Evolutionary conservation across 306 rosid species (phyloP).

Genomic region (Geum urbanum): DNA sequence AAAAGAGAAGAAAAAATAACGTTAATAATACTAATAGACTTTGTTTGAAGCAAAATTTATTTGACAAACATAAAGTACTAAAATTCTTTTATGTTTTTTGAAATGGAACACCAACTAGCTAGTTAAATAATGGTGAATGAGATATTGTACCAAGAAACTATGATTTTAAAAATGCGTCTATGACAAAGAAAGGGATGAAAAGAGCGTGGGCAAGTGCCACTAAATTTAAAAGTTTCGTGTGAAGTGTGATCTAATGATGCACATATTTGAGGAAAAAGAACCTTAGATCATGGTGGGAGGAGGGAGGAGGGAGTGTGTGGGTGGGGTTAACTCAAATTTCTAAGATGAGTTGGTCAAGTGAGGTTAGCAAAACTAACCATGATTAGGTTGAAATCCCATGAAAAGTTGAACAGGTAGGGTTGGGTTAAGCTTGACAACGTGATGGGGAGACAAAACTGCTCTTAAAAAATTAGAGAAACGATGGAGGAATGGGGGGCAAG

Average conservation of each 20-base stretch:
- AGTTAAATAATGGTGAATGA: neutral
- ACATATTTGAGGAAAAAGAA: constrained; percentile 13
- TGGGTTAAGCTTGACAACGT: constrained; percentile 21
- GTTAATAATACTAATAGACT: no score
- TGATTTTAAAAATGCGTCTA: neutral
- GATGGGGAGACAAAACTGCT: neutral
- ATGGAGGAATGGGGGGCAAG: constrained; percentile 54
- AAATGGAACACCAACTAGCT: no score
- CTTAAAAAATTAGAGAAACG: constrained; percentile 25
- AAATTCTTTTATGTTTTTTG: neutral
- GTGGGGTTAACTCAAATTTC: constrained; percentile 43
- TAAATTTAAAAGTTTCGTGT: neutral
- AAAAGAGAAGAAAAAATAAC: no score
- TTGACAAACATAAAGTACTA: neutral
- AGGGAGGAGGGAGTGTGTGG: constrained; percentile 29
- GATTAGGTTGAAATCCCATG: constrained; percentile 38
- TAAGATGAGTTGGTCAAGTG: constrained; percentile 18
- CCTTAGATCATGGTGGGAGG: neutral
- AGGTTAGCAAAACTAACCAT: constrained; percentile 32
- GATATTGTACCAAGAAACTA: constrained; percentile 6
- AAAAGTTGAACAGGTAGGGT: constrained; percentile 30
- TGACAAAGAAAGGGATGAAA: constrained; percentile 10
- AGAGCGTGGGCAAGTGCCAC: constrained; percentile 39
- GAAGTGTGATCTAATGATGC: constrained; percentile 13
- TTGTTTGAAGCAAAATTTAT: no score